These are phyloP conservation scores for Russula virescens DNA, from an alignment of 768 basidiomycete genomes.

Conservation along the genomic window DNA sequence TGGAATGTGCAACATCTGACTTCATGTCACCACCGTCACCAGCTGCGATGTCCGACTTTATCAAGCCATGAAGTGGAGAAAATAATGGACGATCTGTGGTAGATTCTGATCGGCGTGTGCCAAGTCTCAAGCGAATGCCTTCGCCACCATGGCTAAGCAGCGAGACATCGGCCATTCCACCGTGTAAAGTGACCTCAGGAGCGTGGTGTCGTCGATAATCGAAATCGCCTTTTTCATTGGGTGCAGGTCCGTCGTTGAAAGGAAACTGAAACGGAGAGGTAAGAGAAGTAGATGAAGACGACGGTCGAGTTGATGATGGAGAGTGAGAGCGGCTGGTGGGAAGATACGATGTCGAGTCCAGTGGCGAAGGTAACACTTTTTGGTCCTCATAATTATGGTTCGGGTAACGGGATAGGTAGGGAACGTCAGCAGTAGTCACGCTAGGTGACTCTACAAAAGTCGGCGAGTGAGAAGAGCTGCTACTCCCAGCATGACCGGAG, in stretches of 20 bases:
- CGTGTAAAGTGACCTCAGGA: slow-evolving; percentile 64
- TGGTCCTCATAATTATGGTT: slow-evolving; percentile 44
- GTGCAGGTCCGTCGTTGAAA: slow-evolving; percentile 48
- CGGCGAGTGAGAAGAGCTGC: slow-evolving; percentile 48
- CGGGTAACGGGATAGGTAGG: slow-evolving; percentile 41
- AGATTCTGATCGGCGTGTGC: slow-evolving; percentile 43
- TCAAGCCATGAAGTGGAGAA: slow-evolving; percentile 43
- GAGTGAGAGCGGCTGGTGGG: slow-evolving; percentile 67
- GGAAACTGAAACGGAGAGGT: slow-evolving; percentile 63
- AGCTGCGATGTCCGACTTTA: slow-evolving; percentile 46
- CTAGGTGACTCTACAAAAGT: slow-evolving; percentile 52
- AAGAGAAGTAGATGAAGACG: slow-evolving; percentile 55
- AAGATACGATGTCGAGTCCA: slow-evolving; percentile 54
- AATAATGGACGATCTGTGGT: slow-evolving; percentile 45
- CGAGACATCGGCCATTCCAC: slow-evolving; percentile 69
- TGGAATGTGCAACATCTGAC: slow-evolving; percentile 36
- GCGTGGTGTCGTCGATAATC: slow-evolving; percentile 58
- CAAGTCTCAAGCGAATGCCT: slow-evolving; percentile 55
- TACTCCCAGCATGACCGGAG: slow-evolving; percentile 37
- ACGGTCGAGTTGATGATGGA: slow-evolving; percentile 57
- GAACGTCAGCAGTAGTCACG: slow-evolving; percentile 44
- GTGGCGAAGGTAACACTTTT: slow-evolving; percentile 45
- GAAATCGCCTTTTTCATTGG: slow-evolving; percentile 57
- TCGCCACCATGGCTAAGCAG: slow-evolving; percentile 47
- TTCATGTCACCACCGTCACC: slow-evolving; percentile 41